Base-by-base conservation (phyloP, 371 early-diverging fungal genomes). In the Rhizopus sp. region DNA sequence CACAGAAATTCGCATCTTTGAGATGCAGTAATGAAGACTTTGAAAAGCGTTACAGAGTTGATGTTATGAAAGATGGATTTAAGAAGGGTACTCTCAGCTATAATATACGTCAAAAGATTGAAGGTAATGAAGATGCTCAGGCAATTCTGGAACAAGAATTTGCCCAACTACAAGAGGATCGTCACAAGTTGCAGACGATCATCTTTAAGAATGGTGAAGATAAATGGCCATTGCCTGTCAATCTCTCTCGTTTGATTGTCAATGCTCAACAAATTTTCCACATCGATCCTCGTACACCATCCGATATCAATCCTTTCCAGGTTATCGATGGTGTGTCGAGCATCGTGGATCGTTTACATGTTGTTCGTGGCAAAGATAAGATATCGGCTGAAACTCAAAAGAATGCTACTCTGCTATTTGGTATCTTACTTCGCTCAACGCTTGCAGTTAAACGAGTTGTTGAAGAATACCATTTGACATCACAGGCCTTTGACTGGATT, bases 401-500 rank as follows among this genome's bases (percentile, higher is more conserved):
- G 41, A 96, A 98, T 71, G 96, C 98, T 2, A 96, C 96, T 0
- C 67, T 92, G 33, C 72, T 97, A 55, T 96, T 95, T 88, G 87
- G 89, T 61, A 91, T 94, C 35, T 69, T 93, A 61, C 67, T 97
- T 23, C 87, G 97, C 32, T 92, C 94, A 7, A 87, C 86, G 4
- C 78, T 98, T 61, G 85, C 96, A 12, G 80, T 88, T 4, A 89
- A 89, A 64, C 83, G 93, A 55, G 93, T 97, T 3, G 80, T 97
- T 42, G 94, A 96, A 72, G 93, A 96, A 77, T 96, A 80, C 82
- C 92, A 89, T 59, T 70, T 98, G 57, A 91, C 77, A 15, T 69
- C 85, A 15, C 89, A 92, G 64, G 93, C 96, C 4, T 99, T 98
- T 67, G 91, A 95, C 68, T 98, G 94, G 70, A 77, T 99, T 37